phyloP scores from a whole-genome alignment of 305 asterid genomes.

The Fraxinus dipetala region DNA sequence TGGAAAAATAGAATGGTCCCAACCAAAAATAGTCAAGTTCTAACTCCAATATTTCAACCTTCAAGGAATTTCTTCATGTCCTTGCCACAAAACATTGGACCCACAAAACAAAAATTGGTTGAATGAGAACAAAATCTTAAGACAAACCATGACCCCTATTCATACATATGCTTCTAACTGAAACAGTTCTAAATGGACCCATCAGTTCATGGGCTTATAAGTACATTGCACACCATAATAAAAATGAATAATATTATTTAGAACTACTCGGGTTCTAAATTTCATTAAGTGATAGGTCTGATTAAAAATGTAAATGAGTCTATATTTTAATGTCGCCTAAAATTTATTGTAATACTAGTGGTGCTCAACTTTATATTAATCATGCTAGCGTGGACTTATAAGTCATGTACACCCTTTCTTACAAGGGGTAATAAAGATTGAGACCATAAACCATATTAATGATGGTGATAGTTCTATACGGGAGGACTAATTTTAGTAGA shows the following conservation, averaged over 20 bases:
- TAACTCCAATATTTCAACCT: neutral
- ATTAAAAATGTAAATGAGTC: neutral
- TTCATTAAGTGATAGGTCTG: too few species aligned
- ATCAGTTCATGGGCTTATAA: neutral
- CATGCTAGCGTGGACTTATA: too few species aligned
- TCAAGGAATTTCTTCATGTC: neutral
- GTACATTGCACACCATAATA: neutral
- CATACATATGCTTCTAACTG: conserved; percentile 20
- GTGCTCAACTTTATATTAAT: too few species aligned
- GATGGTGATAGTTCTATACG: neutral
- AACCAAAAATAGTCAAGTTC: neutral
- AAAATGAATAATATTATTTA: too few species aligned
- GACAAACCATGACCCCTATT: conserved; percentile 20
- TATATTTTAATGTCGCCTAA: too few species aligned
- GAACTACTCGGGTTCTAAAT: too few species aligned
- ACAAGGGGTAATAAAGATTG: too few species aligned
- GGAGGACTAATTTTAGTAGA: neutral
- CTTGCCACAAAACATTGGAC: conserved; percentile 19
- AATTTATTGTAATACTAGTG: too few species aligned
- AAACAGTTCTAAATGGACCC: conserved; percentile 51
- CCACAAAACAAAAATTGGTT: conserved; percentile 13
- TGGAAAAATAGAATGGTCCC: conserved; percentile 7
- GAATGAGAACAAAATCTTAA: conserved; percentile 20
- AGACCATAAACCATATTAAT: too few species aligned
- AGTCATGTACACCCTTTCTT: too few species aligned